These are phyloP conservation scores for Coprinopsis cinerea DNA, from an alignment of 768 basidiomycete genomes.

Conservation along the genomic window DNA sequence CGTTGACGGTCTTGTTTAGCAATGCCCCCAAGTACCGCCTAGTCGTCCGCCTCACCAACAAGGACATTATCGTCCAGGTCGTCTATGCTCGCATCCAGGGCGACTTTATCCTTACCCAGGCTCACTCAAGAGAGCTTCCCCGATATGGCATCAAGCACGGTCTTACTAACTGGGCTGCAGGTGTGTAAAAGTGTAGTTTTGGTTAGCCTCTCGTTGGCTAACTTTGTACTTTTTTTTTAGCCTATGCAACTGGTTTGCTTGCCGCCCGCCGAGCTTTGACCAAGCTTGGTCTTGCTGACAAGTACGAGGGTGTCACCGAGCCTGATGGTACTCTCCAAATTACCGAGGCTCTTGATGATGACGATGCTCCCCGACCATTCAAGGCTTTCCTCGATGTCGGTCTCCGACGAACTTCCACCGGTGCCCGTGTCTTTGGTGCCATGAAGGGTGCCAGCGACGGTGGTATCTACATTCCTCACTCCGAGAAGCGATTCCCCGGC, in stretches of 20 bases:
- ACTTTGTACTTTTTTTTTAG: conserved; percentile 29
- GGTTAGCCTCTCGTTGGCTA: background rate
- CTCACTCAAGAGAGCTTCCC: conserved; percentile 87
- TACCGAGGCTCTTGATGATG: conserved; percentile 84
- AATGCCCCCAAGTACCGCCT: conserved; percentile 98
- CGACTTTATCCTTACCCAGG: conserved; percentile 87
- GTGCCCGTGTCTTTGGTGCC: conserved; percentile 95
- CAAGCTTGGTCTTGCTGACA: conserved; percentile 95
- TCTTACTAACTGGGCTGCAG: conserved; percentile 97
- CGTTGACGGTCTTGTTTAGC: conserved; percentile 29
- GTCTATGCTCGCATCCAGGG: conserved; percentile 97
- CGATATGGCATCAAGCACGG: conserved; percentile 97
- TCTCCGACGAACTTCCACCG: conserved; percentile 95
- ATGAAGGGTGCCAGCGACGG: conserved; percentile 98
- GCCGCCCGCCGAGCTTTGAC: conserved; percentile 89
- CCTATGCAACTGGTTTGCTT: conserved; percentile 96
- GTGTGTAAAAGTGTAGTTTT: conserved; percentile 34
- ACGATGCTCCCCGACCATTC: conserved; percentile 97
- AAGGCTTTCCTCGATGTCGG: conserved; percentile 99
- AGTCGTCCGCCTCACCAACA: conserved; percentile 99
- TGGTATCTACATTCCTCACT: conserved; percentile 97
- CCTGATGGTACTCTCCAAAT: conserved; percentile 80
- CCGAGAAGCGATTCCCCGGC: conserved; percentile 96
- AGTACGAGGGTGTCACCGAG: conserved; percentile 92
- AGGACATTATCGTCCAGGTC: conserved; percentile 90